Evolutionary conservation across 139 green algal species (phyloP).

Genomic region (Yamagishiella unicocca): DNA sequence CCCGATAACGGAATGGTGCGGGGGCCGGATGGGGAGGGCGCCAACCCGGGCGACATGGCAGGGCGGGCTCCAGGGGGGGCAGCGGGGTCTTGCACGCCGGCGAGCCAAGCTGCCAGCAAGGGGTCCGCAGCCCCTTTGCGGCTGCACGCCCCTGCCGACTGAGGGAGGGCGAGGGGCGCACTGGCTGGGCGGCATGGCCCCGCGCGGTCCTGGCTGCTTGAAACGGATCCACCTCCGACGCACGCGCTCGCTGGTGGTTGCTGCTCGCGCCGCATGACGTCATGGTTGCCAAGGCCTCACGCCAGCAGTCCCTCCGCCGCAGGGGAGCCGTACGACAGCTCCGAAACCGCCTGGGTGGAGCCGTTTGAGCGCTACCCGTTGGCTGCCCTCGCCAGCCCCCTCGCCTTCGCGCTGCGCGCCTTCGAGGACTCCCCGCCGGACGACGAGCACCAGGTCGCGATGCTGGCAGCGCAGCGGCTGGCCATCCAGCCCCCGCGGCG

Average conservation of each 20-base stretch:
- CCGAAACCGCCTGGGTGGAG: conserved; percentile 22
- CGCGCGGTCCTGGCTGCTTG: no score
- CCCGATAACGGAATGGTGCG: no score
- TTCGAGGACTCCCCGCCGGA: conserved; percentile 4
- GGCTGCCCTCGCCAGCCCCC: neutral
- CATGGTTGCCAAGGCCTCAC: no score
- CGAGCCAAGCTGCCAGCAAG: no score
- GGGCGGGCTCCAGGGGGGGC: neutral
- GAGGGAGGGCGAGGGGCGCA: no score
- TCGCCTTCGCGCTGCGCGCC: neutral
- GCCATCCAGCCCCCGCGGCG: neutral
- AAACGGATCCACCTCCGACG: no score
- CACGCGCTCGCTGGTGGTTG: no score
- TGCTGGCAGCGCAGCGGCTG: neutral
- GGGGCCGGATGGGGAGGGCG: neutral
- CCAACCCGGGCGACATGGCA: neutral
- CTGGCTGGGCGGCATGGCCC: no score
- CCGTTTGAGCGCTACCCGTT: neutral
- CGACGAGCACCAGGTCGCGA: neutral
- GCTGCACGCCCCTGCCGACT: no score
- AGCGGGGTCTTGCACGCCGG: neutral
- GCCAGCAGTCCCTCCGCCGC: neutral
- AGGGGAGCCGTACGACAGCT: conserved; percentile 24
- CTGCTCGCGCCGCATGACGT: no score
- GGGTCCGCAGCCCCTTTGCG: no score